Conservation (phyloP, 2,329 filamentous ascomycete species). For the Fusarium compactum region DNA sequence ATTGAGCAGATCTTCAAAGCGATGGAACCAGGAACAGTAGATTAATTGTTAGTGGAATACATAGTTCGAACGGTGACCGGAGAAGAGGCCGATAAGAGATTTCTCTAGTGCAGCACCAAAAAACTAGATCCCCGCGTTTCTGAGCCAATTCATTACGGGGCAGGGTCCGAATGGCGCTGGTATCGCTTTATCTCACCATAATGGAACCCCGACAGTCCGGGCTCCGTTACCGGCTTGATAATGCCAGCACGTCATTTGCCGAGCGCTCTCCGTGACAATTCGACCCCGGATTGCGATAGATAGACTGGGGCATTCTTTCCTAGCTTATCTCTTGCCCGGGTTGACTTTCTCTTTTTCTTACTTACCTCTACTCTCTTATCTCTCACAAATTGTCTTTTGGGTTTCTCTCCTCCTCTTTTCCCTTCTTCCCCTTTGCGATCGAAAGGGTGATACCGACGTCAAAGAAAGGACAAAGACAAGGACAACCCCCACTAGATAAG, state of each 20-base stretch:
- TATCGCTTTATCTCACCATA: conserved; percentile 29
- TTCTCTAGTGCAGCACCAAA: background rate
- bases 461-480: background rate
- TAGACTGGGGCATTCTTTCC: conserved; percentile 4
- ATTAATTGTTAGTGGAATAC: conserved; percentile 26
- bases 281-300: conserved; percentile 46
- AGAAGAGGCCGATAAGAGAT: conserved; percentile 18
- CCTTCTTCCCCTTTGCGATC: background rate
- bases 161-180: conserved; percentile 22
- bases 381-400: background rate
- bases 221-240: conserved; percentile 48
- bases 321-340: conserved; percentile 4
- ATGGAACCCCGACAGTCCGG: conserved; percentile 34
- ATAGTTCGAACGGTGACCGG: conserved; percentile 10
- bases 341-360: background rate
- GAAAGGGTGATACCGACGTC: background rate
- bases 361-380: conserved; percentile 8
- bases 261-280: conserved; percentile 36
- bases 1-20: background rate
- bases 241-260: conserved; percentile 50
- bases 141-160: conserved; percentile 4
- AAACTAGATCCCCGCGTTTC: background rate
- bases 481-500: conserved; percentile 1
- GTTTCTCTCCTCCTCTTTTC: background rate
- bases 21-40: background rate